These are phyloP conservation scores for Neonectria punicea DNA, from an alignment of 2,329 filamentous ascomycete species.

Conservation along the genomic window DNA sequence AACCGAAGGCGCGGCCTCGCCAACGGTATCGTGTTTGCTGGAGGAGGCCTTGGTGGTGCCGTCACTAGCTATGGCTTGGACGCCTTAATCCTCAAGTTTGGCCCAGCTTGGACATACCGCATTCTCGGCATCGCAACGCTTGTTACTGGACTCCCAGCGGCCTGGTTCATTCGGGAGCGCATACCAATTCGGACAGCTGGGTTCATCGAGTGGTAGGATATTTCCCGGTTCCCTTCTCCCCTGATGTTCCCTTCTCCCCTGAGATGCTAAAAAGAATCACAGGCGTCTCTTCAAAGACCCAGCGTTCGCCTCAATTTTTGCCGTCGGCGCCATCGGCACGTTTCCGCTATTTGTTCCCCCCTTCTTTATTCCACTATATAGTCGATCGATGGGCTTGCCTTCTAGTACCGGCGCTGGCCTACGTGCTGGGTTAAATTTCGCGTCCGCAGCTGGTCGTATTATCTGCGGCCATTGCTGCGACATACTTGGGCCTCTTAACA, in stretches of 20 bases:
- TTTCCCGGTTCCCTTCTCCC: neutral
- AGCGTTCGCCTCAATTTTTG: conserved; percentile 63
- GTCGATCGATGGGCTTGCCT: conserved; percentile 63
- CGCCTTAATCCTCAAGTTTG: conserved; percentile 57
- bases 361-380: conserved; percentile 69
- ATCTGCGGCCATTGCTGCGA: conserved; percentile 65
- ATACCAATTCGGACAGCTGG: conserved; percentile 18
- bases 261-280: neutral
- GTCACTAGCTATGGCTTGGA: conserved; percentile 62
- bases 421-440: conserved; percentile 70
- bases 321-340: conserved; percentile 64
- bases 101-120: conserved; percentile 62
- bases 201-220: conserved; percentile 61
- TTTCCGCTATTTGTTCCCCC: conserved; percentile 71
- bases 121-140: conserved; percentile 63
- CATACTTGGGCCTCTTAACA: conserved; percentile 64
- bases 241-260: no score
- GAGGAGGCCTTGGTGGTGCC: conserved; percentile 66
- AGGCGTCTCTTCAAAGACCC: conserved; percentile 63
- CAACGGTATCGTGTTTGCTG: conserved; percentile 64
- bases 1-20: conserved; percentile 62
- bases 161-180: conserved; percentile 63
- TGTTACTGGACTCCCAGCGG: conserved; percentile 65
- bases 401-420: conserved; percentile 65
- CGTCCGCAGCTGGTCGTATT: conserved; percentile 68